Evolutionary conservation across 148 eudicot species (phyloP).

Genomic region (Fagopyrum tataricum): DNA sequence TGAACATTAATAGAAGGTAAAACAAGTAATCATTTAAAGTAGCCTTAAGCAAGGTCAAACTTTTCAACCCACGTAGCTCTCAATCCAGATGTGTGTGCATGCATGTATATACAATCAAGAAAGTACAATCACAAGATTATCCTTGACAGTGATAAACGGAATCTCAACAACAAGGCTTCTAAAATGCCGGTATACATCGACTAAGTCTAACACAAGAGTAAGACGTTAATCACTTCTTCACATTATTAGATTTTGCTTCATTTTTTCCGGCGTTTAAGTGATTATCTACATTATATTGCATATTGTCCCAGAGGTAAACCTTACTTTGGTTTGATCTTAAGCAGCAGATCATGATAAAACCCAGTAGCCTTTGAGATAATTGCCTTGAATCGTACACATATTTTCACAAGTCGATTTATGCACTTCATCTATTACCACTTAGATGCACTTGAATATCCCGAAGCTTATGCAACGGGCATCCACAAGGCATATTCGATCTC

Average conservation of each 20-base stretch:
- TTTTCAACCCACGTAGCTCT: too few species aligned
- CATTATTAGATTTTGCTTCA: slow-evolving; percentile 31
- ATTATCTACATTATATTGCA: slow-evolving; percentile 36
- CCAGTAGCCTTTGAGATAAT: slow-evolving; percentile 58
- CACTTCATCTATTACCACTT: slow-evolving; percentile 29
- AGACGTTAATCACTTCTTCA: slow-evolving; percentile 42
- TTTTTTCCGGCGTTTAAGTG: slow-evolving; percentile 30
- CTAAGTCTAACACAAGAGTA: slow-evolving; percentile 32
- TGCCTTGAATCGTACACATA: slow-evolving; percentile 49
- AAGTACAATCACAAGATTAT: slow-evolving; percentile 43
- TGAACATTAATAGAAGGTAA: too few species aligned
- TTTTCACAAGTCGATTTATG: slow-evolving; percentile 35
- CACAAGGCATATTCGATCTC: slow-evolving; percentile 44
- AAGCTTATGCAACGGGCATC: slow-evolving; percentile 48
- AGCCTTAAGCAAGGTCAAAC: too few species aligned
- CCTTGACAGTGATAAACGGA: slow-evolving; percentile 51
- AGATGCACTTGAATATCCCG: slow-evolving; percentile 30
- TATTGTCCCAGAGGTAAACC: slow-evolving; percentile 51
- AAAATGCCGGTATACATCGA: slow-evolving; percentile 51
- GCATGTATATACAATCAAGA: background rate
- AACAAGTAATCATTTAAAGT: too few species aligned
- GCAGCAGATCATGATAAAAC: slow-evolving; percentile 51
- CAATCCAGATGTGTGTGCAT: background rate
- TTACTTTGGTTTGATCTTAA: slow-evolving; percentile 50
- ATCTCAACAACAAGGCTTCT: slow-evolving; percentile 54